phyloP scores from a whole-genome alignment of 208 protist genomes.

The Trichomonas vaginalis region DNA sequence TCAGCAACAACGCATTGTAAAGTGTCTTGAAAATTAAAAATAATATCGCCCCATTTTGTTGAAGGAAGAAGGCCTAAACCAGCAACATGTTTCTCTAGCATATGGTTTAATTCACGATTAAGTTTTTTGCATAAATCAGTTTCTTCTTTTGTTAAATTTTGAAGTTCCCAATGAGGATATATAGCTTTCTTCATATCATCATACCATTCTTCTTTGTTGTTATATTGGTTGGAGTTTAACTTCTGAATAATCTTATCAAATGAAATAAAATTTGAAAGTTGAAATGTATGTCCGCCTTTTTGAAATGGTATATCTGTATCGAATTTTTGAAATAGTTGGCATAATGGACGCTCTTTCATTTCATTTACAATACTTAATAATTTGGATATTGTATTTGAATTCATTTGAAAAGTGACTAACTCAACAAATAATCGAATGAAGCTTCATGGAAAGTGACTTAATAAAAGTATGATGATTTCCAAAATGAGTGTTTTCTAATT shows the following conservation, averaged over 20 bases:
- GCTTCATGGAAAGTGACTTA: too few relatives aligned
- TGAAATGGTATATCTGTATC: not conserved
- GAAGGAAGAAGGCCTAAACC: not conserved
- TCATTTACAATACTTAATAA: not conserved
- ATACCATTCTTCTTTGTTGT: not conserved
- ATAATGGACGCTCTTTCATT: not conserved
- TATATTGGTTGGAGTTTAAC: not conserved
- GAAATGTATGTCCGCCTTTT: not conserved
- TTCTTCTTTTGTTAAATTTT: not conserved
- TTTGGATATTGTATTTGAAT: not conserved
- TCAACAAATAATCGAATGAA: too few relatives aligned
- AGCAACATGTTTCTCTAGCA: not conserved
- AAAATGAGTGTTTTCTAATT: too few relatives aligned
- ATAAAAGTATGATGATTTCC: too few relatives aligned
- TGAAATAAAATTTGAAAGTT: not conserved
- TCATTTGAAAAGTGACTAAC: not conserved
- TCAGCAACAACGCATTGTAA: not conserved
- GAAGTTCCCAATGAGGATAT: not conserved
- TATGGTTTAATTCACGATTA: not conserved
- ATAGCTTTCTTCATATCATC: not conserved
- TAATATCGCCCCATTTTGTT: not conserved
- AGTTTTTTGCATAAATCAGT: not conserved
- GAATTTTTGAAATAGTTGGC: not conserved
- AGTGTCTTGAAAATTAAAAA: not conserved
- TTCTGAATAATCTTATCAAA: not conserved